A percentile compares a stretch with the other conserved stretches of the same genome.
These are phyloP conservation scores for Calocera cornea DNA, from an alignment of 768 basidiomycete species.

Conservation along the genomic window DNA sequence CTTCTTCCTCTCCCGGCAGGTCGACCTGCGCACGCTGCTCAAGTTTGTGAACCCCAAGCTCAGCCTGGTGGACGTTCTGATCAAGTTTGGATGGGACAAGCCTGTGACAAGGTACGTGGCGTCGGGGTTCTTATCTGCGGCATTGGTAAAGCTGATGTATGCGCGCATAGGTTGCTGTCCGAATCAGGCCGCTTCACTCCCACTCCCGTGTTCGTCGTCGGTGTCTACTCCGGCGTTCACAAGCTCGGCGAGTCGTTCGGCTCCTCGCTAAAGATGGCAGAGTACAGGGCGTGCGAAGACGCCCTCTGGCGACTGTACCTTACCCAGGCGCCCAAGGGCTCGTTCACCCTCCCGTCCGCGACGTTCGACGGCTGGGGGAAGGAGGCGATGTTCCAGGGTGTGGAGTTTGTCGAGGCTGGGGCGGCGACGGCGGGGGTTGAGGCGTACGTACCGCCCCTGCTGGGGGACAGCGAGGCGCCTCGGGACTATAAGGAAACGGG, in stretches of 20 bases:
- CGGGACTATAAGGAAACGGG: not conserved
- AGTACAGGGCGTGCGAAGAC: conserved; percentile 78
- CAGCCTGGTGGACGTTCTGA: conserved; percentile 57
- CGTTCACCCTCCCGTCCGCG: conserved; percentile 55
- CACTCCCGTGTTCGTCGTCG: conserved; percentile 91
- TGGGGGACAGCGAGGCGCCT: conserved; percentile 46
- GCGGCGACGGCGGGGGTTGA: conserved; percentile 29
- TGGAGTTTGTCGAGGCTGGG: conserved; percentile 13
- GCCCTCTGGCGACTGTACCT: conserved; percentile 71
- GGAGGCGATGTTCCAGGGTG: not conserved
- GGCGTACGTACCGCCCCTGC: conserved; percentile 38
- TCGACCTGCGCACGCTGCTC: conserved; percentile 66
- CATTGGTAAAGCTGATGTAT: not conserved
- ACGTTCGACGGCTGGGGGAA: conserved; percentile 35
- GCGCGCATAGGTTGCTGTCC: conserved; percentile 54
- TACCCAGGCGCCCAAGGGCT: conserved; percentile 56
- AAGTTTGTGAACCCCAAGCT: conserved; percentile 75
- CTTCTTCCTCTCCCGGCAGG: conserved; percentile 72
- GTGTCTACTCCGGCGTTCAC: conserved; percentile 69
- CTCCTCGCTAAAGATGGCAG: conserved; percentile 84
- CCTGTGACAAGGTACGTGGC: conserved; percentile 53
- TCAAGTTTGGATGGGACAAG: conserved; percentile 49
- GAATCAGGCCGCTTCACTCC: conserved; percentile 87
- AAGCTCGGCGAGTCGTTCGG: conserved; percentile 94
- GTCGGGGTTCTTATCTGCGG: not conserved